phyloP scores from a whole-genome alignment of 148 eudicot species.

The Rheum nobile region DNA sequence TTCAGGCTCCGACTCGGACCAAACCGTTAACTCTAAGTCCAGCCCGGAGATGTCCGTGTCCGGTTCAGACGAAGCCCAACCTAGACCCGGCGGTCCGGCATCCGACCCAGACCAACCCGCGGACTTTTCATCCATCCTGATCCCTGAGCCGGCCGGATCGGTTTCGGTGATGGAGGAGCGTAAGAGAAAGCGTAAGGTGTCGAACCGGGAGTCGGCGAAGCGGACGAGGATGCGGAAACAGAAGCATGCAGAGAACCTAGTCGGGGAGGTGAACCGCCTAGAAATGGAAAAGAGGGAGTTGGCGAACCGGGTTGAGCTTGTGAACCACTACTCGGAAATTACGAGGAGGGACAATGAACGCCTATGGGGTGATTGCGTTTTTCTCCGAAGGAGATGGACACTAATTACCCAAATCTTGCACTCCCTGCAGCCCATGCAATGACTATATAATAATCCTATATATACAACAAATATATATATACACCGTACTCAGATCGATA shows the following conservation, averaged over 20 bases:
- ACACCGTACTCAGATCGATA: neutral
- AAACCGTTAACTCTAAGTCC: too few species aligned
- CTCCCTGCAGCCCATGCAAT: neutral
- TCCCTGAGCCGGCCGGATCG: too few species aligned
- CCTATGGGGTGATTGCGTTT: neutral
- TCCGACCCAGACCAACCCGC: too few species aligned
- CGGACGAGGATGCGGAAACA: slow-evolving; percentile 41
- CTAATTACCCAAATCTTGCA: neutral
- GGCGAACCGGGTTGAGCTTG: neutral
- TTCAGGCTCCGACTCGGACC: neutral
- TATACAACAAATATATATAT: neutral
- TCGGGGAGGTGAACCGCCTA: slow-evolving; percentile 16
- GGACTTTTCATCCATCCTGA: too few species aligned
- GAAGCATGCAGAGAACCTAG: slow-evolving; percentile 34
- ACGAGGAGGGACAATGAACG: neutral
- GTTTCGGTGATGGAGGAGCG: slow-evolving; percentile 21
- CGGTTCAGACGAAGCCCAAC: too few species aligned
- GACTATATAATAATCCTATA: neutral
- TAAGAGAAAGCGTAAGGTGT: slow-evolving; percentile 36
- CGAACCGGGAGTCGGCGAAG: slow-evolving; percentile 48
- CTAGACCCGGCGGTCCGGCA: too few species aligned
- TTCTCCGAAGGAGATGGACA: neutral
- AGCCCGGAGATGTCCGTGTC: too few species aligned
- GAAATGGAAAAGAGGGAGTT: slow-evolving; percentile 13
- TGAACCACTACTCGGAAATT: neutral